phyloP scores from a whole-genome alignment of 345 rosid species.

The Iberis pinnata region DNA sequence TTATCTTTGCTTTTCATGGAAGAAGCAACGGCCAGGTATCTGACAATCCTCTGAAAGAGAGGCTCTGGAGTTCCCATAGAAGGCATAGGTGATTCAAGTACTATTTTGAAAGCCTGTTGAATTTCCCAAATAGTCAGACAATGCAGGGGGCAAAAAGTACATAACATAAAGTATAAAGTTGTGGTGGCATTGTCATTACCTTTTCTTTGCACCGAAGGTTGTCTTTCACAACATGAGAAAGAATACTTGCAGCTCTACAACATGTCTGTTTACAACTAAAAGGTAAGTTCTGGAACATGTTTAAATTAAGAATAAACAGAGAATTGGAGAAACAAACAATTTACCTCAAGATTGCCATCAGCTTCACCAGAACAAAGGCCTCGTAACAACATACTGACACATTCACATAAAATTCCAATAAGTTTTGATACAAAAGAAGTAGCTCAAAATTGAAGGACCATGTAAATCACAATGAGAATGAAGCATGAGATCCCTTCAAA shows the following conservation, averaged over 20 bases:
- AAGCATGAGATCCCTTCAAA: conserved; percentile 9
- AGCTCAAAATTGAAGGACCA: conserved; percentile 1
- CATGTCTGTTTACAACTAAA: conserved; percentile 52
- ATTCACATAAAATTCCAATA: conserved; percentile 13
- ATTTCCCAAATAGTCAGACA: conserved; percentile 11
- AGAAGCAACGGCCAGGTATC: conserved; percentile 81
- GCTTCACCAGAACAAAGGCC: conserved; percentile 84
- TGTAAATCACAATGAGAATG: not conserved
- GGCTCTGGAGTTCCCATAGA: conserved; percentile 84
- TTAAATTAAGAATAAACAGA: not conserved
- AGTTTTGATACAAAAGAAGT: conserved; percentile 2
- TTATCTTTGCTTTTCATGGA: conserved; percentile 71
- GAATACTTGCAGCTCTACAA: conserved; percentile 94
- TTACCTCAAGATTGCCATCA: conserved; percentile 94
- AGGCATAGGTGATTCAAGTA: conserved; percentile 62
- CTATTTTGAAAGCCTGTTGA: conserved; percentile 62
- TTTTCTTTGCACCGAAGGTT: conserved; percentile 77
- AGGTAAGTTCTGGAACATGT: not conserved
- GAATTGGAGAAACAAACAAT: conserved; percentile 11
- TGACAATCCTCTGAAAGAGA: conserved; percentile 78
- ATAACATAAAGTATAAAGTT: not conserved
- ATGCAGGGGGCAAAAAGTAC: not conserved
- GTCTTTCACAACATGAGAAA: conserved; percentile 77
- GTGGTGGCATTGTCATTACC: conserved; percentile 36
- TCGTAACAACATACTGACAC: conserved; percentile 74